A percentile compares a stretch with the other conserved stretches of the same genome.
These are phyloP conservation scores for Calonectria montana DNA, from an alignment of 2,329 filamentous ascomycete species.

Conservation along the genomic window DNA sequence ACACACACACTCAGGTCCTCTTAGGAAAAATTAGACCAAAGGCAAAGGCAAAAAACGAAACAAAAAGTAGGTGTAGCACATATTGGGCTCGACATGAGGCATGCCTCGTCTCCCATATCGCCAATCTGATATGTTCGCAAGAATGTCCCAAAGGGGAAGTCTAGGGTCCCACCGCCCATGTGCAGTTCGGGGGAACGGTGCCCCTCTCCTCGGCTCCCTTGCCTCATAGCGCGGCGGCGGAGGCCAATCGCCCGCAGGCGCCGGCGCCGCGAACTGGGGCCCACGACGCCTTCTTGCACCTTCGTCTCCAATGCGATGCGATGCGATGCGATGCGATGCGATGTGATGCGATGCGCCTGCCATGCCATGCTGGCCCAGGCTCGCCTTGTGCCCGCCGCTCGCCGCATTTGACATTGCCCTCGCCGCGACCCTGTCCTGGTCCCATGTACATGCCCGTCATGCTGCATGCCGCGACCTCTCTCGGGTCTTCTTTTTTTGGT, in stretches of 20 bases:
- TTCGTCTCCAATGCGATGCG: conserved; percentile 8
- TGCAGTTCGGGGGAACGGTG: conserved; percentile 28
- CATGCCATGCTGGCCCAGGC: background rate
- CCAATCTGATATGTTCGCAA: conserved; percentile 43
- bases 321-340: conserved; percentile 23
- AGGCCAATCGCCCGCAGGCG: conserved; percentile 38
- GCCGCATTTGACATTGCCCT: background rate
- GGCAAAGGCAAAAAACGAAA: background rate
- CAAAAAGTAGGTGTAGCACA: conserved; percentile 12
- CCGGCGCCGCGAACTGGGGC: conserved; percentile 27
- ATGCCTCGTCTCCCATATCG: conserved; percentile 22
- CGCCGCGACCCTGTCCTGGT: background rate
- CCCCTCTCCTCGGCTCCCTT: conserved; percentile 25
- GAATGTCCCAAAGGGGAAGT: conserved; percentile 46
- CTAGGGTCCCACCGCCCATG: conserved; percentile 30
- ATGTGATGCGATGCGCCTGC: background rate
- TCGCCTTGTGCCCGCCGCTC: conserved; percentile 5
- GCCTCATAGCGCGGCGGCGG: conserved; percentile 34
- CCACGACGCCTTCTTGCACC: background rate
- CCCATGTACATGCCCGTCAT: conserved; percentile 10
- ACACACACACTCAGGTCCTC: background rate
- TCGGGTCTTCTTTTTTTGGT: conserved; percentile 9
- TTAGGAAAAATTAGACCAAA: background rate
- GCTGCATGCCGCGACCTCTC: conserved; percentile 1
- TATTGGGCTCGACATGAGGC: conserved; percentile 8